phyloP scores from a whole-genome alignment of 768 basidiomycete species.

The Mycena belliarum region DNA sequence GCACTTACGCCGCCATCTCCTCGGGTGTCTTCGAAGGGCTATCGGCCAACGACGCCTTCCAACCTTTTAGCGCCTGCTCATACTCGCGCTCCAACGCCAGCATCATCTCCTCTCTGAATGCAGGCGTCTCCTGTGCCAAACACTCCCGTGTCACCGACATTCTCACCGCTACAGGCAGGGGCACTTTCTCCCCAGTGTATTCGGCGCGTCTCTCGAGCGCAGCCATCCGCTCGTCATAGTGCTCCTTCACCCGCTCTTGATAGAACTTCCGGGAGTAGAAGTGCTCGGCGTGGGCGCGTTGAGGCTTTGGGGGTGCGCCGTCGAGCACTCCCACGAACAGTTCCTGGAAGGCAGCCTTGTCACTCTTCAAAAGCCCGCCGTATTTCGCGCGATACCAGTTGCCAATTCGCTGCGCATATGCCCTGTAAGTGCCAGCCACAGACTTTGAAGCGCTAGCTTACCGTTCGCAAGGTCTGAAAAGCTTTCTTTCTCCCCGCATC shows the following conservation, averaged over 20 bases:
- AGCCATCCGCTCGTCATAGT: background rate
- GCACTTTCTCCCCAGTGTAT: background rate
- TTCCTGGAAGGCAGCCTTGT: background rate
- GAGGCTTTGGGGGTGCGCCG: background rate
- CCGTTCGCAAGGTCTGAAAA: no score
- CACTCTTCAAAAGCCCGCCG: background rate
- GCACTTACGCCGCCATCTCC: background rate
- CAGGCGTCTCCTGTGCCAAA: background rate
- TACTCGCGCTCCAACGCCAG: background rate
- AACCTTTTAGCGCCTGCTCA: background rate
- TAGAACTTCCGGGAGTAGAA: slow-evolving; percentile 2
- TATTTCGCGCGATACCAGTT: background rate
- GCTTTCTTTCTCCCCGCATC: no score
- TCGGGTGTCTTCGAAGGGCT: background rate
- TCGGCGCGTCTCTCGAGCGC: background rate
- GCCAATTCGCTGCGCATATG: background rate
- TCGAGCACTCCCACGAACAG: background rate
- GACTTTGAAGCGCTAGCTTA: no score
- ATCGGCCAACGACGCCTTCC: background rate
- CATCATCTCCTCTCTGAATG: background rate
- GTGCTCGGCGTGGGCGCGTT: background rate
- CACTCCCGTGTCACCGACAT: background rate
- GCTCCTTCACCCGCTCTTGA: background rate
- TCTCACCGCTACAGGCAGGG: background rate
- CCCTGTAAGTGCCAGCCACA: no score